Base-by-base conservation (phyloP, 768 basidiomycete genomes). In the Tricholoma hemisulphureum region DNA sequence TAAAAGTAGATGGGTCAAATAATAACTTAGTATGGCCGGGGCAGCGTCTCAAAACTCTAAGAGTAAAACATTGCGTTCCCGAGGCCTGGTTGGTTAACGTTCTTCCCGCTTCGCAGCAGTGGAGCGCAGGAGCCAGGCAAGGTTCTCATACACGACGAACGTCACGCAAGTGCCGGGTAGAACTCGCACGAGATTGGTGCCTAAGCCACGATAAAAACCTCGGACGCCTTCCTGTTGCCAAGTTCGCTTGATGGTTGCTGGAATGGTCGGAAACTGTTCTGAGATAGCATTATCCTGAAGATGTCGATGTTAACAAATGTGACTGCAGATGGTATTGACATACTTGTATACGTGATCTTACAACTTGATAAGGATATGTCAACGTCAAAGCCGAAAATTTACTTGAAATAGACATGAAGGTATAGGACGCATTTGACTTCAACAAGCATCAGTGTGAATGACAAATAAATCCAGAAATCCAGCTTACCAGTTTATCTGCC, bases 331-430 rank as follows among this genome's bases (percentile, higher is more conserved):
- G 34, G 20, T 20, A 13, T 13, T 14, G 13, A 69, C 80, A 31
- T 56, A 93, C 95, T 74, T 98, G 96, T 69, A 98, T 83, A 51
- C 95, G 84, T 2, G 96, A 95, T 54, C 96, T 85, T 39, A 99
- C 80, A 43, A 99, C 97, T 75, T 99, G 97, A 71, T 98, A 98
- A 7, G 97, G 97, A 71, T 99, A 99, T 31, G 97, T 99, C 20
- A 86, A 63, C 5, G 83, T 73, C 39, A 98, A 83, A 0, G 97
- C 93, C 20, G 82, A 80, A 5, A 97, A 74, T 73, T 98, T 98
- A 63, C 94, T 95, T 21, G 83, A 80, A 18, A 92, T 96, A 0
- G 93, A 96, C 84, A 98, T 96, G 35, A 91, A 61, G 7, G 94
- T 92, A 75, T 98, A 98, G 29, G 93, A 81, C 29, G 85, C 80